phyloP scores from a whole-genome alignment of 345 rosid species.

The Nephelium lappaceum region DNA sequence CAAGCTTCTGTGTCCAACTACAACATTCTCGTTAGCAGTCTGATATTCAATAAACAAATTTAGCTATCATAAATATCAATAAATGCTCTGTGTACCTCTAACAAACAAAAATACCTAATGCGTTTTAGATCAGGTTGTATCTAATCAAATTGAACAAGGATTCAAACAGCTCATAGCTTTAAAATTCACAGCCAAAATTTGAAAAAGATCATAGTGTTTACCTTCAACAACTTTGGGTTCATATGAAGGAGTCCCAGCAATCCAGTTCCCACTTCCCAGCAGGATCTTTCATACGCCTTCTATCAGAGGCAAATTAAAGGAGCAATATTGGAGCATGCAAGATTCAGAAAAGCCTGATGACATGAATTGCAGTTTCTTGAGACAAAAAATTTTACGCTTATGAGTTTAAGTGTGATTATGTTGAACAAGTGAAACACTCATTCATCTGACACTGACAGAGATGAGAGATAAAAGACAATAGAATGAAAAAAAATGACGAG shows the following conservation, averaged over 20 bases:
- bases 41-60: not conserved
- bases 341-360: constrained; percentile 64
- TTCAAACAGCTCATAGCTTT: not conserved
- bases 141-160: not conserved
- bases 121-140: not conserved
- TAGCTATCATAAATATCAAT: not conserved
- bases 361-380: not conserved
- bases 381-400: not conserved
- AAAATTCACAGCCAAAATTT: not conserved
- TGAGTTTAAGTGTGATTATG: not conserved
- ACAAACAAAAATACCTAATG: not conserved
- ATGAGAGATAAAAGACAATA: not conserved
- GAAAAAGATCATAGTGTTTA: constrained; percentile 20
- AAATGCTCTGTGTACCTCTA: not conserved
- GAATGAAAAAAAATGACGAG: too few species aligned
- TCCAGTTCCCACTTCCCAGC: constrained; percentile 57
- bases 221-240: constrained; percentile 78
- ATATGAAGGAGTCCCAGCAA: constrained; percentile 70
- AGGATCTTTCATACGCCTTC: constrained; percentile 88
- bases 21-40: not conserved
- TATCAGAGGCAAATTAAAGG: constrained; percentile 75
- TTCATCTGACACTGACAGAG: not conserved
- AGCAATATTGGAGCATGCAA: constrained; percentile 83
- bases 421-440: not conserved
- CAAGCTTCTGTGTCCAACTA: not conserved